phyloP scores from a whole-genome alignment of 1,139 yeast species.

The Sugiyamaella castrensis region DNA sequence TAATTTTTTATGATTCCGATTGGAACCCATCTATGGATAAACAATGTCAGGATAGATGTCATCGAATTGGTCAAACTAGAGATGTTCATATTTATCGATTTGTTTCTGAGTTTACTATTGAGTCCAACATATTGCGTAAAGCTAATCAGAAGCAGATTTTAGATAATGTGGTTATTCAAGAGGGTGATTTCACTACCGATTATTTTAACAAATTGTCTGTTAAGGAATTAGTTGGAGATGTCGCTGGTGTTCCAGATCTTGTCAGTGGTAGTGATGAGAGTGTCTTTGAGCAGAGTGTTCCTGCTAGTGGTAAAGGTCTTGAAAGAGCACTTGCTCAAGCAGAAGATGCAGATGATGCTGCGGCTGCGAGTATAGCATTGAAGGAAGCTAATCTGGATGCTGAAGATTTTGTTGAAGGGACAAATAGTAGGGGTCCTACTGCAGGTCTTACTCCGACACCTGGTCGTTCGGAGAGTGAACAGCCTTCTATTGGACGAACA shows the following conservation, averaged over 20 bases:
- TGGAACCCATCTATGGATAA: conserved; percentile 99
- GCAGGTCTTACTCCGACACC: conserved; percentile 12
- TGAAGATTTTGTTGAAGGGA: conserved; percentile 70
- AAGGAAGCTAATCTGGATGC: conserved; percentile 79
- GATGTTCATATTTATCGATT: conserved; percentile 97
- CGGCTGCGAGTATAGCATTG: conserved; percentile 88
- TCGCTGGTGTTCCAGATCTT: conserved; percentile 19
- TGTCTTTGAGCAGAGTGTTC: conserved; percentile 38
- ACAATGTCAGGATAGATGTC: conserved; percentile 99
- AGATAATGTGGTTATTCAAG: conserved; percentile 95
- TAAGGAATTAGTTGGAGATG: conserved; percentile 78
- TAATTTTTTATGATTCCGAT: conserved; percentile 97
- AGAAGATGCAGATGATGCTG: conserved; percentile 93
- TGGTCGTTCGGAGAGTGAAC: conserved; percentile 12
- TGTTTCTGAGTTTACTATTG: conserved; percentile 95
- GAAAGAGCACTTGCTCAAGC: conserved; percentile 82
- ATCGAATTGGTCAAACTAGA: conserved; percentile 96
- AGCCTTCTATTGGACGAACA: conserved; percentile 10
- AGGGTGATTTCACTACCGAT: conserved; percentile 97
- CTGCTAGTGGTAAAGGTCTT: conserved; percentile 46
- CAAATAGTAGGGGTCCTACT: conserved; percentile 14
- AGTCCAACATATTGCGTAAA: conserved; percentile 87
- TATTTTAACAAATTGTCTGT: conserved; percentile 88
- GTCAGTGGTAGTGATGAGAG: conserved; percentile 36
- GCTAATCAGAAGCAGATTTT: conserved; percentile 95